phyloP scores from a whole-genome alignment of 441 rosid genomes.

The Gossypium gossypioides region DNA sequence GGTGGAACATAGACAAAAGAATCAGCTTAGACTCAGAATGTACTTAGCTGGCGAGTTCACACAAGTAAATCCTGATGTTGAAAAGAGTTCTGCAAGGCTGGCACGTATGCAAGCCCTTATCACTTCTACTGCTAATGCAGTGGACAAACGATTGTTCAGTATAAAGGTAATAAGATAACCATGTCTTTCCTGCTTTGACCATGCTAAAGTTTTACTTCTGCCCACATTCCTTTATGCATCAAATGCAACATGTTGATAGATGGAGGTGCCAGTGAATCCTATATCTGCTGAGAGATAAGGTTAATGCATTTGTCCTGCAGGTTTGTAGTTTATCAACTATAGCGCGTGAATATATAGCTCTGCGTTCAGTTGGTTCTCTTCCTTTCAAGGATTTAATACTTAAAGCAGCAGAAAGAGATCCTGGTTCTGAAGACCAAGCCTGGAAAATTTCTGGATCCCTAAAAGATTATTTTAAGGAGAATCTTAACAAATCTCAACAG shows the following conservation, averaged over 20 bases:
- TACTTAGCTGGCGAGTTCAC: conserved; percentile 60
- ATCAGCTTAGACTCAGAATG: conserved; percentile 71
- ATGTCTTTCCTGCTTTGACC: conserved; percentile 3
- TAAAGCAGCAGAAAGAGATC: conserved; percentile 41
- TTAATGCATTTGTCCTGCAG: conserved; percentile 28
- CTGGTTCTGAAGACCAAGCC: conserved; percentile 46
- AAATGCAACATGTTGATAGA: neutral
- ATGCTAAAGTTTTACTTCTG: neutral
- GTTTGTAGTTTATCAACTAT: conserved; percentile 85
- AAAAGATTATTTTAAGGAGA: conserved; percentile 45
- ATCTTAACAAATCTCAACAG: conserved; percentile 69
- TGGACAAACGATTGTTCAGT: conserved; percentile 48
- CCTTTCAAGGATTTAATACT: conserved; percentile 87
- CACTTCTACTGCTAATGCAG: conserved; percentile 37
- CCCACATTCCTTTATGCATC: neutral
- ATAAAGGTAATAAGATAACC: conserved; percentile 45
- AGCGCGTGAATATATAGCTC: conserved; percentile 74
- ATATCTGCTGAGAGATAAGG: conserved; percentile 11
- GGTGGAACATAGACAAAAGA: conserved; percentile 63
- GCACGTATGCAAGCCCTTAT: conserved; percentile 47
- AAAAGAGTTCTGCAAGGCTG: conserved; percentile 46
- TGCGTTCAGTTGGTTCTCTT: conserved; percentile 62
- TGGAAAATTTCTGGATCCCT: conserved; percentile 75
- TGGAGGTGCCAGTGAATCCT: neutral
- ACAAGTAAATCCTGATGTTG: conserved; percentile 33